phyloP scores from a whole-genome alignment of 305 asterid species.

The Coffea humblotiana region DNA sequence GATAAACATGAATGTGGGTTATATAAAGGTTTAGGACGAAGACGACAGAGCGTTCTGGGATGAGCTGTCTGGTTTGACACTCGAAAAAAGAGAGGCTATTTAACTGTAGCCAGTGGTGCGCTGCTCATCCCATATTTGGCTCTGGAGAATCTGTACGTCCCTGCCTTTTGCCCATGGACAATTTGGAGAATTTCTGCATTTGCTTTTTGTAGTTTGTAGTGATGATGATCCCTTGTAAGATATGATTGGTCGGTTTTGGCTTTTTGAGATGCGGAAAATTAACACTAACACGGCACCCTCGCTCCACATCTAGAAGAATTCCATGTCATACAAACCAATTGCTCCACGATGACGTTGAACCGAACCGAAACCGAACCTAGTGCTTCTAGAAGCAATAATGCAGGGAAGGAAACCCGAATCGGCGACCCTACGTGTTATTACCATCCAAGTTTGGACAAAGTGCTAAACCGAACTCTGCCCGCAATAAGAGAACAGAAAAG shows the following conservation, averaged over 20 bases:
- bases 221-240: too few relatives aligned
- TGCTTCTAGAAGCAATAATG: background rate
- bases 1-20: background rate
- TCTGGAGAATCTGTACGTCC: too few relatives aligned
- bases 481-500: too few relatives aligned
- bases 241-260: too few relatives aligned
- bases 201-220: too few relatives aligned
- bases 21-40: background rate
- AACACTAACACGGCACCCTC: background rate
- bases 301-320: slow-evolving; percentile 9
- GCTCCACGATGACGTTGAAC: background rate
- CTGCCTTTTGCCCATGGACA: too few relatives aligned
- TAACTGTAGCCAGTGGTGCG: too few relatives aligned
- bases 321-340: background rate
- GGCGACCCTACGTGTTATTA: background rate
- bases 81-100: background rate
- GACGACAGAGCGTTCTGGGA: background rate
- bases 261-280: background rate
- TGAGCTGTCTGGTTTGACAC: slow-evolving; percentile 11
- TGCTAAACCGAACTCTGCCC: too few relatives aligned
- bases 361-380: too few relatives aligned
- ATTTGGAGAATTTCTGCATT: too few relatives aligned
- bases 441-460: background rate
- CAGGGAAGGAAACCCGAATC: background rate
- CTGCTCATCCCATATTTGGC: too few relatives aligned